Percentiles rank a stretch among this genome's conserved stretches.
These are phyloP conservation scores for Trametes hirsuta DNA, from an alignment of 1,284 basidiomycete species.

Conservation along the genomic window DNA sequence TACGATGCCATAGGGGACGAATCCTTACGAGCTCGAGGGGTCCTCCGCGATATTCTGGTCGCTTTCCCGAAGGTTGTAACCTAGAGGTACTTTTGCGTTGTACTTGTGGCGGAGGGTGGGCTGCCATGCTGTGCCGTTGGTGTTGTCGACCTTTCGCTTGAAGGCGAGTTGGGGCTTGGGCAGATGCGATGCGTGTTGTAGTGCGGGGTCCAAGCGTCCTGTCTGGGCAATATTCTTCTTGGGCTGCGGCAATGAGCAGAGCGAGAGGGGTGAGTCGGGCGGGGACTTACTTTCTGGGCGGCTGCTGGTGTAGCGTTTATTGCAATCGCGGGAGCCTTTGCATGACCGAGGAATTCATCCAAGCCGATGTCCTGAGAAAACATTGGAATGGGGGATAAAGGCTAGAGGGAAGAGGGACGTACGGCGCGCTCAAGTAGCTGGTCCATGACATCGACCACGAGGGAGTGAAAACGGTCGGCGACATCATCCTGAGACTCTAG, in stretches of 20 bases:
- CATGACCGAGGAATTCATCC: constrained; percentile 77
- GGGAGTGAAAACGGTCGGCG: constrained; percentile 77
- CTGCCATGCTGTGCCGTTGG: constrained; percentile 55
- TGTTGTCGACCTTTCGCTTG: constrained; percentile 61
- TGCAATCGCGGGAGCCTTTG: constrained; percentile 65
- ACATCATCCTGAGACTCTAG: constrained; percentile 78
- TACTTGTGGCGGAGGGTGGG: constrained; percentile 73
- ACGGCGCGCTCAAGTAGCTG: constrained; percentile 84
- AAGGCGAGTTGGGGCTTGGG: constrained; percentile 83
- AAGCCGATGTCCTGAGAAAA: constrained; percentile 72
- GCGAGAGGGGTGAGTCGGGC: neutral
- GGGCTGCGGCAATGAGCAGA: constrained; percentile 2
- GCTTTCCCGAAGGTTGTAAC: constrained; percentile 52
- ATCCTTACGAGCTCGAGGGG: constrained; percentile 35
- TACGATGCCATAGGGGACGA: neutral
- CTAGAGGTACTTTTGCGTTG: constrained; percentile 80
- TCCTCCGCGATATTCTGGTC: constrained; percentile 36
- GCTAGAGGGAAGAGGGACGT: constrained; percentile 33
- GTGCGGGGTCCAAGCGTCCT: constrained; percentile 55
- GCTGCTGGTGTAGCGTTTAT: constrained; percentile 45
- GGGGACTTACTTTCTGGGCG: constrained; percentile 33
- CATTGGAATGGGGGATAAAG: neutral
- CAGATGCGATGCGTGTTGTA: constrained; percentile 73
- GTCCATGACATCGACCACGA: constrained; percentile 85
- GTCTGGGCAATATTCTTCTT: constrained; percentile 36